Evolutionary conservation across 2,329 filamentous ascomycete genomes (phyloP).

Genomic region (Hirsutella thompsonii): DNA sequence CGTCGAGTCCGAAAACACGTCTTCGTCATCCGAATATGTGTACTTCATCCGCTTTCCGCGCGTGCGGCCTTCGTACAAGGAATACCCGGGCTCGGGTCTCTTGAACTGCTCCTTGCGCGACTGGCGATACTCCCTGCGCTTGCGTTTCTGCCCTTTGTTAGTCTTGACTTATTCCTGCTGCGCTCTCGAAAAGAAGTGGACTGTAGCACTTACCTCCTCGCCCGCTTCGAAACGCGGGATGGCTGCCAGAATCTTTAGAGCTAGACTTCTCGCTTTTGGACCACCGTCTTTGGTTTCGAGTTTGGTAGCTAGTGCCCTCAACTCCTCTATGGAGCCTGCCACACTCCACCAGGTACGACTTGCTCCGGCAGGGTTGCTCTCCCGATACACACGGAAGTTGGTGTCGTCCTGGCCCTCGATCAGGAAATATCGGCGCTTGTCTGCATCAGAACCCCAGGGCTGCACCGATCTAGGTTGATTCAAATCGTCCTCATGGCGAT

Average conservation of each 20-base stretch:
- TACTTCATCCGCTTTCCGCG: constrained; percentile 94
- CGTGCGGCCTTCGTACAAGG: constrained; percentile 89
- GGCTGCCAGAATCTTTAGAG: constrained; percentile 64
- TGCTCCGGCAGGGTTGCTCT: constrained; percentile 70
- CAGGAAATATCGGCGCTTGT: constrained; percentile 87
- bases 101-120: constrained; percentile 77
- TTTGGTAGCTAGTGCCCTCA: constrained; percentile 62
- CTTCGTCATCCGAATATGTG: constrained; percentile 85
- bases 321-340: constrained; percentile 79
- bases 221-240: constrained; percentile 86
- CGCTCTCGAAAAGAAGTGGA: neutral
- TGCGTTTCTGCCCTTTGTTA: constrained; percentile 58
- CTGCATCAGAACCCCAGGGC: constrained; percentile 78
- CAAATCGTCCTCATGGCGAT: constrained; percentile 61
- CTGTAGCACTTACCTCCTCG: constrained; percentile 57
- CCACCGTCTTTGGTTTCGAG: constrained; percentile 66
- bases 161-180: neutral
- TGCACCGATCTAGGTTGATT: constrained; percentile 87
- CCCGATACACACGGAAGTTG: constrained; percentile 83
- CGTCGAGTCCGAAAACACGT: constrained; percentile 54
- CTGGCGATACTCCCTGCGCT: constrained; percentile 81
- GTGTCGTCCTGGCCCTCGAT: constrained; percentile 93
- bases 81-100: constrained; percentile 78
- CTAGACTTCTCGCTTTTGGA: constrained; percentile 66
- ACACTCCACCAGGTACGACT: constrained; percentile 84